Base-by-base conservation (phyloP, 495 filamentous ascomycete species). In the Aspergillus avenaceus region DNA sequence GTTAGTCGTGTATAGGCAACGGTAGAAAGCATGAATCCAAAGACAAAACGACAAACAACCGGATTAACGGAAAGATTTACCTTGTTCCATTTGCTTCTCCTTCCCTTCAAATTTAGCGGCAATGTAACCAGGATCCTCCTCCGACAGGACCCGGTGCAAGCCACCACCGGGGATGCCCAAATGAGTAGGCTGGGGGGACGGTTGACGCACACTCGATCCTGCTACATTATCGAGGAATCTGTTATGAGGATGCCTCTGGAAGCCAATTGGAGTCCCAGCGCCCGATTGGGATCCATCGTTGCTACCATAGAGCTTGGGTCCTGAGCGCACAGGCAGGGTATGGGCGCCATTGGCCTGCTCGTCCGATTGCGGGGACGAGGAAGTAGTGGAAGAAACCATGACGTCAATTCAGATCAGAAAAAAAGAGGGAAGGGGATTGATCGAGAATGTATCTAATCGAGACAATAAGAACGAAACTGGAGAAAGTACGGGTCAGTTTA, bases 31-130 rank as follows among this genome's bases (percentile, higher is more conserved):
- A 19, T 12, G n/a, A 13, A 34, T 12, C 8, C n/a, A n/a, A n/a
- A n/a, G n/a, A n/a, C n/a, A n/a, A n/a, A n/a, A n/a, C n/a, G n/a
- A n/a, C n/a, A n/a, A n/a, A n/a, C n/a, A n/a, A n/a, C n/a, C n/a
- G n/a, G n/a, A n/a, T n/a, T n/a, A n/a, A n/a, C n/a, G n/a, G 22
- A 24, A 19, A 8, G 12, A 66, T 84, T 72, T 58, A 92, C 89
- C 89, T 57, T 85, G 76, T 61, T 88, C 84, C 86, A 96, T 97
- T 76, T 98, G 93, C 64, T 90, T 82, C 57, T 85, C 80, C 71
- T 96, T 97, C 57, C 95, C 95, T 72, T 90, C 86, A 55, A 98
- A 98, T 47, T 89, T 90, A 28, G 93, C 91, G 6, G 93, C 91
- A 50, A 96, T 83, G 71, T 98, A 98, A 56, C 93, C 93, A 13